Base-by-base conservation (phyloP, 179 eudicot genomes). In the Carnegiea gigantea region DNA sequence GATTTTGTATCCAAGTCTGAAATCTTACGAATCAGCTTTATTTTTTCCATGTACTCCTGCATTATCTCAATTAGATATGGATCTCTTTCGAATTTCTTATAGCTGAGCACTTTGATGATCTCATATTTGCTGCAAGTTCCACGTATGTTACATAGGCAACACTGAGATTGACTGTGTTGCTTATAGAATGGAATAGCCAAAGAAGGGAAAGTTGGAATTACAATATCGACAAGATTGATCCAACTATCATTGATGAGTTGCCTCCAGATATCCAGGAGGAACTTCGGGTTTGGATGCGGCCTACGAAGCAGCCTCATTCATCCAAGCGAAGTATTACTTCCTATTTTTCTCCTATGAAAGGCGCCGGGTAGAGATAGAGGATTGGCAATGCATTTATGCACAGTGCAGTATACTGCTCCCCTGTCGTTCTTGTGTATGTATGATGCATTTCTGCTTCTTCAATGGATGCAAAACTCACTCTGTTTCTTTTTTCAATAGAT, bases 181-280 rank as follows among this genome's bases (percentile, higher is more conserved):
- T 36, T 67, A 57, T 83, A 38, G 38, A 36, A 49, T 77, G 75
- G 70, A 79, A 70, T 62, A 81, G 59, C 40, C 65, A 17, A n/a
- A 78, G 86, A 65, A 83, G 82, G 30, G 78, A 82, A 78, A 71
- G 76, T 36, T 94, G 97, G 93, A 84, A 86, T 60, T 93, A 92
- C 82, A 87, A 86, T 40, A 75, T 82, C 36, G 85, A 89, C 77
- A 94, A 91, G 84, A 95, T 95, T 75, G 98, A 95, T 84, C 91
- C 88, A 28, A 64, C 80, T 38, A 85, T 92, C 70, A 40, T 95
- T 38, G 78, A 88, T 9, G 97, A 95, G 89, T 85, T 95, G 64
- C 97, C 98, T 36, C 83, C 71, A 17, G 92, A 93, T 80, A 93
- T 95, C 75, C 96, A 92, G 83, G 87, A 87, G 78, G 97, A 95